phyloP scores from a whole-genome alignment of 108 stramenopile species.

The Fragilaria radians region DNA sequence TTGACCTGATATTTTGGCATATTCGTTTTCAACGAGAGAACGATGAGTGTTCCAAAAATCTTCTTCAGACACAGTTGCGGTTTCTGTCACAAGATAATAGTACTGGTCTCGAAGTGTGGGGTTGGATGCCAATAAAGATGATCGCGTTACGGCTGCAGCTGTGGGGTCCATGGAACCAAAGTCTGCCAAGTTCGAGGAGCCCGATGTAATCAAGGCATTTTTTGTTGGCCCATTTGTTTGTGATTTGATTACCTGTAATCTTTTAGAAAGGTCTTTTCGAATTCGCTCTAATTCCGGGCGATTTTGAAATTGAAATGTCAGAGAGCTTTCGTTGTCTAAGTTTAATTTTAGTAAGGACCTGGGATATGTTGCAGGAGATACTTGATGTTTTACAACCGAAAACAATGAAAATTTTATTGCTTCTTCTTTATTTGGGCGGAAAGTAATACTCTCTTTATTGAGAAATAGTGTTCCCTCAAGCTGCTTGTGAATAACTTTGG shows the following conservation, averaged over 20 bases:
- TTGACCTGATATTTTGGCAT: constrained; percentile 68
- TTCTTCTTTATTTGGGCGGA: constrained; percentile 12
- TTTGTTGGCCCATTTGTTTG: background rate
- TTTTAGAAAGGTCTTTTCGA: constrained; percentile 53
- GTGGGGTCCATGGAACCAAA: constrained; percentile 62
- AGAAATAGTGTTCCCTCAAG: constrained; percentile 33
- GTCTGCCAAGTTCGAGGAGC: constrained; percentile 20
- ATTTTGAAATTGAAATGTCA: constrained; percentile 58
- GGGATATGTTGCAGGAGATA: constrained; percentile 71
- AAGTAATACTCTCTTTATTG: constrained; percentile 16
- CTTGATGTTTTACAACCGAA: constrained; percentile 75
- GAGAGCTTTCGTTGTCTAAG: constrained; percentile 19
- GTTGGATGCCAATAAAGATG: constrained; percentile 73
- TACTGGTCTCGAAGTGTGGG: constrained; percentile 78
- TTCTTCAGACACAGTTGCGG: constrained; percentile 61
- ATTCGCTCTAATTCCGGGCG: constrained; percentile 56
- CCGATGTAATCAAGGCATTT: background rate
- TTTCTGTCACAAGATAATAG: constrained; percentile 61
- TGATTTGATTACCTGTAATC: constrained; percentile 17
- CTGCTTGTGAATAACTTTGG: constrained; percentile 34
- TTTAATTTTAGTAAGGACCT: constrained; percentile 67
- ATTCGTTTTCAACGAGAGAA: constrained; percentile 65
- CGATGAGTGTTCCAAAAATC: constrained; percentile 83
- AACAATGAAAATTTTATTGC: constrained; percentile 5
- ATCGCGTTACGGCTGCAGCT: constrained; percentile 67